Conservation (phyloP, 2,329 filamentous ascomycete genomes). For the Penicillium sp. region DNA sequence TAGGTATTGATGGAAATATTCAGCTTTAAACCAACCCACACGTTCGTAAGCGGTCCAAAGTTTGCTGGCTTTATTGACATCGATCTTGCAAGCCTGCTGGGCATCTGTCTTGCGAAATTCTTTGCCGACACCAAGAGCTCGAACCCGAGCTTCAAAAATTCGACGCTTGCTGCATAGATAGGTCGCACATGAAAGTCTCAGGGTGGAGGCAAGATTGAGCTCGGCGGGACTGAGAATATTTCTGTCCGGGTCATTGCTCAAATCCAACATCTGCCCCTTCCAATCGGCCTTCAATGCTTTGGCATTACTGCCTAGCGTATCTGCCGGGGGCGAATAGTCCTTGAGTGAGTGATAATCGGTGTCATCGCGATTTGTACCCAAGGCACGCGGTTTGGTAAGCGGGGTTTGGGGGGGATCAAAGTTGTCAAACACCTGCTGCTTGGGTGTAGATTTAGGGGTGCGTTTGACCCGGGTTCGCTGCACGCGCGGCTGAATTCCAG, state of each 20-base stretch:
- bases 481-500: constrained; percentile 28
- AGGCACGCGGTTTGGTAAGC: constrained; percentile 45
- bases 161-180: constrained; percentile 92
- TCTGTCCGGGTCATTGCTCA: constrained; percentile 69
- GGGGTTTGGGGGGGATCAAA: constrained; percentile 37
- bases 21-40: constrained; percentile 74
- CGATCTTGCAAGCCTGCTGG: constrained; percentile 95
- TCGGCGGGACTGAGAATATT: constrained; percentile 76
- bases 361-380: constrained; percentile 71
- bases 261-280: constrained; percentile 77
- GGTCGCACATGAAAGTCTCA: constrained; percentile 80
- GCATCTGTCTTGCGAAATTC: constrained; percentile 94
- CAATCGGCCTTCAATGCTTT: constrained; percentile 81
- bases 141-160: constrained; percentile 77
- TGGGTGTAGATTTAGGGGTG: constrained; percentile 44
- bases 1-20: constrained; percentile 49
- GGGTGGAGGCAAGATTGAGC: constrained; percentile 69
- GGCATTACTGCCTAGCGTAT: constrained; percentile 63
- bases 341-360: constrained; percentile 72
- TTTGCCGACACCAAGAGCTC: constrained; percentile 66
- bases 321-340: constrained; percentile 70
- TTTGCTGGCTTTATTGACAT: constrained; percentile 95
- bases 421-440: constrained; percentile 39
- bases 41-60: constrained; percentile 86
- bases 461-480: constrained; percentile 39